Conservation (phyloP, 148 eudicot species). For the Camellia sinensis region DNA sequence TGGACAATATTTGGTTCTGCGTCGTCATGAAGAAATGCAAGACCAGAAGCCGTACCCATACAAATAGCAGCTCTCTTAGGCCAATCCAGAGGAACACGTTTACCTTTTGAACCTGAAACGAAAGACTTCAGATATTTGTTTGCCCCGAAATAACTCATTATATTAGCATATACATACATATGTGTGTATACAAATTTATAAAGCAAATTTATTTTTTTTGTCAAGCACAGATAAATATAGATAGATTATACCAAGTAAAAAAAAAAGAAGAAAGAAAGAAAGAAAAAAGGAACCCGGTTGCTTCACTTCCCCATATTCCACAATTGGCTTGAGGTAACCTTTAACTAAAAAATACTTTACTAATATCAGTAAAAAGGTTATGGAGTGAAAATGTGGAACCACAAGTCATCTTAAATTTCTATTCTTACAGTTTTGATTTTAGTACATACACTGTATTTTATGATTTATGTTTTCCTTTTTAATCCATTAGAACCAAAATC, state of each 20-base stretch:
- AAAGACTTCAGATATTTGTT: not conserved
- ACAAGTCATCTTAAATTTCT: not conserved
- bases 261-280: not conserved
- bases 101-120: constrained; percentile 15
- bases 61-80: constrained; percentile 28
- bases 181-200: no score
- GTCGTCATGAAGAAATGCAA: constrained; percentile 34
- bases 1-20: constrained; percentile 24
- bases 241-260: not conserved
- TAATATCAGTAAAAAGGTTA: not conserved
- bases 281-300: not conserved
- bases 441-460: not conserved
- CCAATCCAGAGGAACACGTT: constrained; percentile 24
- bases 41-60: constrained; percentile 33
- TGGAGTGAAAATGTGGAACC: not conserved
- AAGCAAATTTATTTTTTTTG: no score
- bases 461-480: not conserved
- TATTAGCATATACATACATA: not conserved
- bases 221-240: not conserved
- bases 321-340: constrained; percentile 6
- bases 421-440: not conserved
- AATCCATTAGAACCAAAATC: not conserved
- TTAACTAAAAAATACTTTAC: not conserved
- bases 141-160: not conserved
- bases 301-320: not conserved